Evolutionary conservation across 768 basidiomycete genomes (phyloP).

Genomic region (Mycena pura): DNA sequence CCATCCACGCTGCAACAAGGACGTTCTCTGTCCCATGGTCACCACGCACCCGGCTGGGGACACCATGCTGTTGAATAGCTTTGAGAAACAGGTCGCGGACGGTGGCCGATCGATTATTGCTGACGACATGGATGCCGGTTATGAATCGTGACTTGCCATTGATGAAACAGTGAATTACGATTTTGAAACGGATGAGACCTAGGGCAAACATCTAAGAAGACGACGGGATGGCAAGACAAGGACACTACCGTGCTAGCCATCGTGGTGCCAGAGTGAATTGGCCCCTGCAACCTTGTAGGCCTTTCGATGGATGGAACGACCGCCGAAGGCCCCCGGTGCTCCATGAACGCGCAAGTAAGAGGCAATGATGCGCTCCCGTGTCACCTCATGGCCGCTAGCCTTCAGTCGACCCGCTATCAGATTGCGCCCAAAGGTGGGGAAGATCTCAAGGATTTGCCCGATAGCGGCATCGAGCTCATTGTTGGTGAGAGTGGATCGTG

Average conservation of each 20-base stretch:
- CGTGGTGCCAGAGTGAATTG: slow-evolving; percentile 48
- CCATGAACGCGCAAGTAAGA: slow-evolving; percentile 31
- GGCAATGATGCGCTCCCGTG: slow-evolving; percentile 22
- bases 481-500: slow-evolving; percentile 29
- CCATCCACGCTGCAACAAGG: slow-evolving; percentile 8
- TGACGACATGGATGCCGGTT: slow-evolving; percentile 40
- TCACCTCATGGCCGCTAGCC: slow-evolving; percentile 29
- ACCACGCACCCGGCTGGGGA: slow-evolving; percentile 38
- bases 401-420: slow-evolving; percentile 34
- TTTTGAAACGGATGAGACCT: slow-evolving; percentile 35
- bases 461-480: slow-evolving; percentile 31
- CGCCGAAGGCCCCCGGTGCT: slow-evolving; percentile 30
- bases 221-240: neutral
- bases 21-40: slow-evolving; percentile 19
- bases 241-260: slow-evolving; percentile 43
- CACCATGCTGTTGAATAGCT: slow-evolving; percentile 32
- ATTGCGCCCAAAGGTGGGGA: slow-evolving; percentile 34
- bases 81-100: slow-evolving; percentile 44
- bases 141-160: slow-evolving; percentile 49
- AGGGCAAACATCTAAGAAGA: neutral
- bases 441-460: slow-evolving; percentile 27
- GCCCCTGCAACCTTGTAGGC: slow-evolving; percentile 42
- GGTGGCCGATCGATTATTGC: slow-evolving; percentile 49
- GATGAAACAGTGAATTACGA: slow-evolving; percentile 44
- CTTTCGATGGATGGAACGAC: slow-evolving; percentile 29